Conservation (phyloP, 2,329 filamentous ascomycete genomes). For the Fusarium drepaniforme region DNA sequence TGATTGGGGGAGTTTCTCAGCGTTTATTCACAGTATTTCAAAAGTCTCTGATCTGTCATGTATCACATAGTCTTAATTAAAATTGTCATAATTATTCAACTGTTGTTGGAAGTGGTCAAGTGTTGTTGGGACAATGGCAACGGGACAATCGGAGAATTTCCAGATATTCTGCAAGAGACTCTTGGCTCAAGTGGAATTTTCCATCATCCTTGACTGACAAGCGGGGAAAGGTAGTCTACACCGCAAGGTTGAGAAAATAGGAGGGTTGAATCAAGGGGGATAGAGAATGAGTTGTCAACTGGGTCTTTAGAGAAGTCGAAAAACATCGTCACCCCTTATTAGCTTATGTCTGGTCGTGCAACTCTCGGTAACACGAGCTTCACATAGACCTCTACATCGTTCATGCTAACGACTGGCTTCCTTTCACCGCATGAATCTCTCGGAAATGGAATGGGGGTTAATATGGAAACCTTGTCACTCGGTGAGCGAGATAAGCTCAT, state of each 20-base stretch:
- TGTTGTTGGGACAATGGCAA: not conserved
- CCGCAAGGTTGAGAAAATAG: not conserved
- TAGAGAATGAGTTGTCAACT: not conserved
- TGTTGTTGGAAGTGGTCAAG: not conserved
- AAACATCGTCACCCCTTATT: not conserved
- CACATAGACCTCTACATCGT: not conserved
- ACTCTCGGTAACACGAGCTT: not conserved
- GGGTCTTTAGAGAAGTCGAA: not conserved
- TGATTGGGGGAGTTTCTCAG: not conserved
- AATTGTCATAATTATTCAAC: not conserved
- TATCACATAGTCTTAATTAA: not conserved
- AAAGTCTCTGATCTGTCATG: slow-evolving; percentile 17
- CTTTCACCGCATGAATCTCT: slow-evolving; percentile 1
- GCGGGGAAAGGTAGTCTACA: not conserved
- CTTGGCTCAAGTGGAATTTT: not conserved
- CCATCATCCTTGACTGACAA: not conserved
- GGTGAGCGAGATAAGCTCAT: slow-evolving; percentile 29
- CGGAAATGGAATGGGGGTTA: not conserved
- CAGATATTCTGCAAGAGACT: not conserved
- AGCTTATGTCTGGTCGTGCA: not conserved
- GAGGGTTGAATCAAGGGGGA: not conserved
- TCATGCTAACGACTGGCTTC: not conserved
- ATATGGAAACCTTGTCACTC: slow-evolving; percentile 4
- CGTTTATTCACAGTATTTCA: slow-evolving; percentile 1
- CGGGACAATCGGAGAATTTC: slow-evolving; percentile 7